A percentile compares a stretch with the other conserved stretches of the same genome.
These are phyloP conservation scores for Cryphonectria naterciae DNA, from an alignment of 2,329 filamentous ascomycete genomes.

Conservation along the genomic window DNA sequence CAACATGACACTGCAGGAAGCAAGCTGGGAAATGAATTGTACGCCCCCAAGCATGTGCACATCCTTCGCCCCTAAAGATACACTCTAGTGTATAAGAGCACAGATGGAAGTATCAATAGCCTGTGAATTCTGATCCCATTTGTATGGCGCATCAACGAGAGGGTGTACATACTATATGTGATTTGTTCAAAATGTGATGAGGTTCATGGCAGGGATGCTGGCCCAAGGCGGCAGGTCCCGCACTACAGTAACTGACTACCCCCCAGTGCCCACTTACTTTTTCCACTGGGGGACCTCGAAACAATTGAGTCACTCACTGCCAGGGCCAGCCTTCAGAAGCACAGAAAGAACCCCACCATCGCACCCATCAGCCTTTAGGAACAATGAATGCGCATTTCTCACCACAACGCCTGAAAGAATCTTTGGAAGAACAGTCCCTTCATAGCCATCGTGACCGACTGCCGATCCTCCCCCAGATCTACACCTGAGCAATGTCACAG, in stretches of 20 bases:
- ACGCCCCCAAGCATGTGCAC: too few relatives aligned
- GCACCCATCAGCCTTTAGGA: not conserved
- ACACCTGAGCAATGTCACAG: constrained; percentile 45
- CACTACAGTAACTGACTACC: not conserved
- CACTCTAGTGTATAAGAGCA: too few relatives aligned
- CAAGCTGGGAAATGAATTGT: too few relatives aligned
- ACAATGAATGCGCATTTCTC: constrained; percentile 8
- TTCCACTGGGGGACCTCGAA: not conserved
- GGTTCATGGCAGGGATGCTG: constrained; percentile 8
- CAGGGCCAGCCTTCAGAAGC: not conserved
- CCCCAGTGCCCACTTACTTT: constrained; percentile 7
- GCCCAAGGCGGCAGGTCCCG: constrained; percentile 8
- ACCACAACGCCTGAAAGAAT: not conserved
- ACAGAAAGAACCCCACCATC: constrained; percentile 6
- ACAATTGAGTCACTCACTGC: constrained; percentile 12
- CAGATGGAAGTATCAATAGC: too few relatives aligned
- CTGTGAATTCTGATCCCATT: too few relatives aligned
- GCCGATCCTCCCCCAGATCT: not conserved
- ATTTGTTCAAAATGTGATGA: not conserved
- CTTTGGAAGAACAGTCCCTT: not conserved
- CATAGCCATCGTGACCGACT: not conserved
- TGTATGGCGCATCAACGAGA: too few relatives aligned
- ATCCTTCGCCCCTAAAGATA: too few relatives aligned
- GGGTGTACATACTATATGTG: not conserved
- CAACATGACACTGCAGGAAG: too few relatives aligned